Base-by-base conservation (phyloP, 768 basidiomycete species). In the Russula brevipes region DNA sequence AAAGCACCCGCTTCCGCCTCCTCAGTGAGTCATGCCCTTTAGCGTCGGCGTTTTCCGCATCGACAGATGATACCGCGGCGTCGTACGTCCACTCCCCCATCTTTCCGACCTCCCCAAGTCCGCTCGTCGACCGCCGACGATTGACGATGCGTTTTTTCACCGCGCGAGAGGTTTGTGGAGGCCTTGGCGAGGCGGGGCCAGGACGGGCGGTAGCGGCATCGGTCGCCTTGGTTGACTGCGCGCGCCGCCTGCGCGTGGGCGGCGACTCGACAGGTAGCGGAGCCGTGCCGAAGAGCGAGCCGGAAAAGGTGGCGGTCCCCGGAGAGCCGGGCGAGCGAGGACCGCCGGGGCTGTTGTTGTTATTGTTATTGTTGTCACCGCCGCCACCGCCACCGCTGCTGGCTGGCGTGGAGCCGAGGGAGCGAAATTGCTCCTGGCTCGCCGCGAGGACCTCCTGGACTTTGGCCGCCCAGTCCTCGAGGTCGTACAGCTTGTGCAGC, bases 61-160 rank as follows among this genome's bases (percentile, higher is more conserved):
- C 67, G 24, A 66, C 42, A 24, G 61, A 60, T 14, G 65, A 66
- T 19, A 62, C 62, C 3, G 65, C 61, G 0, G 59, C 65, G 17
- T 67, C 61, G 47, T 68, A 68, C 42, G 56, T 62, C 67, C 65
- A 67, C 5, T 67, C 65, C 5, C 60, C 66, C 38, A 51, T 47
- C 31, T 36, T 66, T 19, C 45, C 67, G 6, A 44, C 39, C 17
- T 24, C 24, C 24, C 55, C 65, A 5, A 62, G 38, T n/a, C 58
- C 66, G 19, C 33, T 66, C 19, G 41, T 49, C 46, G 65, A 68
- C 6, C 67, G 60, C 38, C 65, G 67, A 35, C 67, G 65, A 55
- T 68, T 62, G 41, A 68, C 65, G 36, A 68, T 67, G n/a, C 65
- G 65, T 30, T 57, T 63, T 49, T 68, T 68, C 55, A 68, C 58